A percentile compares a stretch with the other conserved stretches of the same genome.
phyloP scores from a whole-genome alignment of 345 rosid species.

The Aegle marmelos region DNA sequence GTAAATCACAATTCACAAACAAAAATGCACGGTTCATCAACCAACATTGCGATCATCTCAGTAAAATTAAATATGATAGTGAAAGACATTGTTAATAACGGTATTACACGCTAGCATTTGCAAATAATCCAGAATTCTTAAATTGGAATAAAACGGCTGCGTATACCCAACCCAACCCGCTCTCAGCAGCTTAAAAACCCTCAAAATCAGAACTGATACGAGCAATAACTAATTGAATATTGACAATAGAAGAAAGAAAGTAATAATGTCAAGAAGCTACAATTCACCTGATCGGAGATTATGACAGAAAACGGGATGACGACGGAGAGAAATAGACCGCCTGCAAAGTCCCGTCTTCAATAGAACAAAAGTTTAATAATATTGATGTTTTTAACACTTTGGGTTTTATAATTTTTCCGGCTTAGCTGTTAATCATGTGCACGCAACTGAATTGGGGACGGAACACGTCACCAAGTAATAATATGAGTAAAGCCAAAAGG shows the following conservation, averaged over 20 bases:
- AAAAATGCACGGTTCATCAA: not conserved
- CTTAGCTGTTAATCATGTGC: not conserved
- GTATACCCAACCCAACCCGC: not conserved
- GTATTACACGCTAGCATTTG: not conserved
- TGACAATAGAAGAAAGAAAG: not conserved
- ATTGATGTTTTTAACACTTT: not conserved
- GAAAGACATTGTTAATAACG: not conserved
- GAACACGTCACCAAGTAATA: not conserved
- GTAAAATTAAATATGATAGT: not conserved
- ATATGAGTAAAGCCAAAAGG: no score
- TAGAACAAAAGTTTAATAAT: not conserved
- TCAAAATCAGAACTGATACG: not conserved
- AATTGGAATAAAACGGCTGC: no score
- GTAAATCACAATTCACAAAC: not conserved
- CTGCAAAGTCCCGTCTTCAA: not conserved
- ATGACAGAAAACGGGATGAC: not conserved
- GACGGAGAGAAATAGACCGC: not conserved
- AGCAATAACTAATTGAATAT: not conserved
- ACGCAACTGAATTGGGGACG: not conserved
- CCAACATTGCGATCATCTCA: not conserved
- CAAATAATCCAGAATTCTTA: not conserved
- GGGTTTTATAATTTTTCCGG: not conserved
- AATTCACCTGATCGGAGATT: constrained; percentile 12
- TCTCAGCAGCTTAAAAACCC: constrained; percentile 8
- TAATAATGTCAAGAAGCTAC: not conserved